phyloP scores from a whole-genome alignment of 306 rosid genomes.

The Aeschynomene evenia region DNA sequence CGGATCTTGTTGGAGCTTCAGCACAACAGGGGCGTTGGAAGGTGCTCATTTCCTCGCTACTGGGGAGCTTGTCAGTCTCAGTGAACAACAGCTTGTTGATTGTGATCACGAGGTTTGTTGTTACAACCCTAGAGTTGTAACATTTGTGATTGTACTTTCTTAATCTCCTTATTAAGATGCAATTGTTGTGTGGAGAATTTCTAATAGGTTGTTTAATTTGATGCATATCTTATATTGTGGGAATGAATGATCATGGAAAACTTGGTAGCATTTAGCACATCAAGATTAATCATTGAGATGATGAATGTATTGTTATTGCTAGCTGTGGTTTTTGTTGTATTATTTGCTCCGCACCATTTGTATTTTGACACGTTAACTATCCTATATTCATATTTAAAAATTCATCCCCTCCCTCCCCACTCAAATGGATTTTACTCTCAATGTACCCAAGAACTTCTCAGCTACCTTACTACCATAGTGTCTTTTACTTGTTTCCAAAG shows the following conservation, averaged over 20 bases:
- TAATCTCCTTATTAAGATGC: not conserved
- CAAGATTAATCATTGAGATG: not conserved
- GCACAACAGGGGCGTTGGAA: constrained; percentile 91
- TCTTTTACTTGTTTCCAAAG: too few species aligned
- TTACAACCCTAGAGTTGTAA: too few species aligned
- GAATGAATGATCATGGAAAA: not conserved
- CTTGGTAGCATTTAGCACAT: not conserved
- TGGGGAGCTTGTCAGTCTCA: constrained; percentile 82
- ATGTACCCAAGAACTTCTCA: too few species aligned
- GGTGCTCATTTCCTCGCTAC: constrained; percentile 90
- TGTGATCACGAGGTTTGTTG: constrained; percentile 90
- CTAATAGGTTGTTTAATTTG: not conserved
- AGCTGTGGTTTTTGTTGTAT: not conserved
- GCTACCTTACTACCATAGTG: too few species aligned
- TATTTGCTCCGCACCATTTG: too few species aligned
- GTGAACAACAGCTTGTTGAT: constrained; percentile 97
- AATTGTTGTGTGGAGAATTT: not conserved
- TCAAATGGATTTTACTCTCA: too few species aligned
- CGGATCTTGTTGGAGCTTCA: constrained; percentile 99
- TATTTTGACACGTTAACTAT: too few species aligned
- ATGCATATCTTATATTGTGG: not conserved
- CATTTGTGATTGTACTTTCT: not conserved
- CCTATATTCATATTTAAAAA: too few species aligned
- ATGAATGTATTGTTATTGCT: not conserved
- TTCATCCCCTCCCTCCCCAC: too few species aligned